These are phyloP conservation scores for Dioscorea zingiberensis DNA, from an alignment of 106 monocot species.

Conservation along the genomic window DNA sequence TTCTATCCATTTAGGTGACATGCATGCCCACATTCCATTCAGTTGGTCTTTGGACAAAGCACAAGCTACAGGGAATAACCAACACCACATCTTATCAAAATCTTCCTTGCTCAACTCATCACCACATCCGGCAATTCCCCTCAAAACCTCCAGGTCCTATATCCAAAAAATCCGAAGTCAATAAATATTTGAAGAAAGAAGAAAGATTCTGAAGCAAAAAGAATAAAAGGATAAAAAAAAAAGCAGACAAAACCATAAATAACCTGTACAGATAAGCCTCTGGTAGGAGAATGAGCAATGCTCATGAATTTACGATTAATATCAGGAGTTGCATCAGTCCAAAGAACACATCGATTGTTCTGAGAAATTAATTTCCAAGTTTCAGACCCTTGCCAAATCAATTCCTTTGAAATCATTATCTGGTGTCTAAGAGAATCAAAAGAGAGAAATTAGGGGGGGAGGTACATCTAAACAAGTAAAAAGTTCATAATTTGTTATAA, in stretches of 20 bases:
- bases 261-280: constrained; percentile 80
- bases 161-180: too few species aligned
- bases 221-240: not conserved
- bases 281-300: constrained; percentile 46
- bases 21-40: constrained; percentile 58
- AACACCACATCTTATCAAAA: constrained; percentile 82
- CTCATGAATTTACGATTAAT: constrained; percentile 76
- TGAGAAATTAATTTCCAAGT: constrained; percentile 62
- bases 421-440: constrained; percentile 39
- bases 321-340: constrained; percentile 61
- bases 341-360: constrained; percentile 49
- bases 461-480: not conserved
- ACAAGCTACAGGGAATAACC: constrained; percentile 85
- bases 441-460: not conserved
- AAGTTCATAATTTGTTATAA: not conserved
- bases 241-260: not conserved
- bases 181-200: constrained; percentile 2
- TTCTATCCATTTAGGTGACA: constrained; percentile 77
- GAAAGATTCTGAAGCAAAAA: not conserved
- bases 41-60: constrained; percentile 52
- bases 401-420: constrained; percentile 64
- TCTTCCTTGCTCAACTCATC: constrained; percentile 51
- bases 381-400: constrained; percentile 51
- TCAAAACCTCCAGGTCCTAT: constrained; percentile 82
- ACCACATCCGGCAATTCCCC: constrained; percentile 73